Evolutionary conservation across 495 filamentous ascomycete species (phyloP), one percentile per base, ranked within the genome.

Genomic region (Penicillium waksmanii): DNA sequence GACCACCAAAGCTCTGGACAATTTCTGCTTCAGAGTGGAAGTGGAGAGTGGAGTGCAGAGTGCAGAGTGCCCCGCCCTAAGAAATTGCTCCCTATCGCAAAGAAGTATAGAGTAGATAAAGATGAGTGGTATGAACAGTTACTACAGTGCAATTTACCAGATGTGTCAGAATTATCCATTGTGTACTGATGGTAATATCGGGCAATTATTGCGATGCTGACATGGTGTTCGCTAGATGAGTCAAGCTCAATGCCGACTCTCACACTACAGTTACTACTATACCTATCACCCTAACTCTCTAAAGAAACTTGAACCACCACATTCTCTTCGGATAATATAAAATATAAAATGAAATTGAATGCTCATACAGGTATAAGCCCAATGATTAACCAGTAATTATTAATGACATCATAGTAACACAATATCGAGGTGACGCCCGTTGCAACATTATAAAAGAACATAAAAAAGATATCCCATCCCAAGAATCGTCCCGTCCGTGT

Each of bases 1-100:
- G 67, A 64, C 40, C 57, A 18, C 27, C 43, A 21, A 27, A 65
- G 66, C 67, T 71, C 66, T 71, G 68, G 68, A 75, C 64, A 74
- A 75, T 71, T 74, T 71, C 65, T 73, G 46, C 46, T 70, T 63
- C 36, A 11, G 27, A 31, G 27, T 31, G 27, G 27, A 65, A 69
- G 70, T 71, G 70, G 68, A 72, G 60, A 72, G 23, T 3, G 23
- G 60, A 72, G 23, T 3, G 23, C 23, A 3, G 23, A 23, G 23
- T 23, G 61, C 63, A 51, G 68, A 66, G 55, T 69, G 70, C 70
- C 70, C 70, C 70, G 68, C 70, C 58, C 27, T 31, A 31, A 9
- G 8, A 31, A 31, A 7, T 31, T 31, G 8, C 6, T 31, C 6
- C 6, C 27, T 31, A 31, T 31, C 27, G 27, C 27, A 31, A 31